These are phyloP conservation scores for Rhamnella rubrinervis DNA, from an alignment of 331 rosid genomes.

Conservation along the genomic window DNA sequence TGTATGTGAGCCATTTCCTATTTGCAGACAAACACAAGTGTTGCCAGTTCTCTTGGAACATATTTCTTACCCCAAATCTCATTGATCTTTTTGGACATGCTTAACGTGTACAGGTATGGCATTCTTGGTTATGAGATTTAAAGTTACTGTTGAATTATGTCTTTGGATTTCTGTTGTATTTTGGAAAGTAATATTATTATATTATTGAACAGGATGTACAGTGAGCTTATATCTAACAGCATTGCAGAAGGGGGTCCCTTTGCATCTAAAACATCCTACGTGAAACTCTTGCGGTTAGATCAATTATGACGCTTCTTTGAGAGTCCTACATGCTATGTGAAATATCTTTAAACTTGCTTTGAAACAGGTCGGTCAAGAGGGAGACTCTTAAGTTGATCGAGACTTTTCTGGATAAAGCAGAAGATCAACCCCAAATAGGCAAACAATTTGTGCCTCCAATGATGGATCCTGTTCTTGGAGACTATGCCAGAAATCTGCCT, in stretches of 20 bases:
- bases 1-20: constrained; percentile 10
- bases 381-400: constrained; percentile 88
- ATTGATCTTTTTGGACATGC: constrained; percentile 89
- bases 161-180: too few species aligned
- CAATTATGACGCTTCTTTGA: constrained; percentile 1
- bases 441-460: constrained; percentile 97
- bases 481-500: constrained; percentile 93
- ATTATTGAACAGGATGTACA: constrained; percentile 72
- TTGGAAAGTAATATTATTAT: not conserved
- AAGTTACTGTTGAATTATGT: not conserved
- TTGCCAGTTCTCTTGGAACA: constrained; percentile 80
- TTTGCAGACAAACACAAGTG: constrained; percentile 89
- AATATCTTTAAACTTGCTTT: not conserved
- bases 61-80: constrained; percentile 82
- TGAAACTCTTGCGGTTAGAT: constrained; percentile 73
- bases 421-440: constrained; percentile 87
- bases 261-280: constrained; percentile 84
- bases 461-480: constrained; percentile 94
- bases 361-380: constrained; percentile 84
- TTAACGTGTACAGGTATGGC: constrained; percentile 80
- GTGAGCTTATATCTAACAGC: constrained; percentile 88
- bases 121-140: not conserved
- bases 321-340: not conserved
- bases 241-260: constrained; percentile 85
- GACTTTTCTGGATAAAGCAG: constrained; percentile 94